A percentile compares a stretch with the other conserved stretches of the same genome.
Evolutionary conservation across 2,329 filamentous ascomycete genomes (phyloP).

Genomic region (Cadophora malorum): DNA sequence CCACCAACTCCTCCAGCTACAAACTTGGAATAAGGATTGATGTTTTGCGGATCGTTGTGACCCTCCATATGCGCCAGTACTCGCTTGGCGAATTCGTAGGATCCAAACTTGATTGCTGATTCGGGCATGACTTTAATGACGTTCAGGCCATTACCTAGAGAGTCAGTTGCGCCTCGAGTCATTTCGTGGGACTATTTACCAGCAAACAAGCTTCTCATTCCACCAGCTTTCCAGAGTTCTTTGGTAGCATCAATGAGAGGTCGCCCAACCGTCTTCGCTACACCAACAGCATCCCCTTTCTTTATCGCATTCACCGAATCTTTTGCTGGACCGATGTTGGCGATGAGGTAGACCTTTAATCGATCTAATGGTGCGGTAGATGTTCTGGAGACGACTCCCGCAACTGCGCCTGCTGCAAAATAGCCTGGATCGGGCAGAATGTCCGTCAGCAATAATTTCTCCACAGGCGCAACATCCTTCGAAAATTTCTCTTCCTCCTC

Average conservation of each 20-base stretch:
- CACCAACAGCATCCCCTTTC: conserved; percentile 69
- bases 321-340: conserved; percentile 73
- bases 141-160: conserved; percentile 88
- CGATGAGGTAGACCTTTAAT: conserved; percentile 95
- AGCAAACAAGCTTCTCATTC: conserved; percentile 88
- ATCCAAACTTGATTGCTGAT: conserved; percentile 97
- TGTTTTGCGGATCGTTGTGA: conserved; percentile 78
- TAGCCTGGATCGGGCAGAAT: conserved; percentile 84
- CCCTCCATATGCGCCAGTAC: conserved; percentile 86
- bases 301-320: conserved; percentile 69
- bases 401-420: conserved; percentile 93
- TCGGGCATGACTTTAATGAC: conserved; percentile 99
- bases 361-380: conserved; percentile 95
- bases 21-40: conserved; percentile 87
- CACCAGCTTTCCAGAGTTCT: conserved; percentile 85
- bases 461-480: conserved; percentile 28
- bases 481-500: conserved; percentile 25
- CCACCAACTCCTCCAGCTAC: conserved; percentile 88
- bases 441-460: conserved; percentile 43
- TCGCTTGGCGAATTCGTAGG: conserved; percentile 94
- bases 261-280: conserved; percentile 67
- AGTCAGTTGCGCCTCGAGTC: conserved; percentile 28
- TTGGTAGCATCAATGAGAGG: conserved; percentile 76
- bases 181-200: conserved; percentile 60
- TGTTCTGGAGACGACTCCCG: conserved; percentile 93